Conservation (phyloP, 1,284 basidiomycete genomes). For the Coniferiporia sulphurascens region DNA sequence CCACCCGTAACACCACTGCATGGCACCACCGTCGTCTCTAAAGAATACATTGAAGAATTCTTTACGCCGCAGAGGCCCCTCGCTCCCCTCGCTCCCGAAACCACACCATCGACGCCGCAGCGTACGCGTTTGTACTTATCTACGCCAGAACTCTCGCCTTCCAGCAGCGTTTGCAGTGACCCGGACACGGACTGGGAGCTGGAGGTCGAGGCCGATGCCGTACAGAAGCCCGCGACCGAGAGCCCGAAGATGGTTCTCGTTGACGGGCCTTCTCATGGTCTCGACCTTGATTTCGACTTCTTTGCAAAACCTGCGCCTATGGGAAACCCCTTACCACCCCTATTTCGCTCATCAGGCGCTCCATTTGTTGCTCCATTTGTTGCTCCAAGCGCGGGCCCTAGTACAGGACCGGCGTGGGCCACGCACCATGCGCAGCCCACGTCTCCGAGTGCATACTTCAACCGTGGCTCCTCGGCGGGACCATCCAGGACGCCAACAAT, state of each 20-base stretch:
- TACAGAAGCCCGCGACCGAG: background rate
- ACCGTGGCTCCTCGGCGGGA: background rate
- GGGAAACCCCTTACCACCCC: background rate
- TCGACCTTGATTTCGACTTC: background rate
- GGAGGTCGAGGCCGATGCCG: background rate
- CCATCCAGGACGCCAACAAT: background rate
- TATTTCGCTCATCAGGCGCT: background rate
- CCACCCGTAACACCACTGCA: background rate
- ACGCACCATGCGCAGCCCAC: background rate
- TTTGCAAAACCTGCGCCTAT: background rate
- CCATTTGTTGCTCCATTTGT: background rate
- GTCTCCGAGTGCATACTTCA: background rate
- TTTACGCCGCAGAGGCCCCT: background rate
- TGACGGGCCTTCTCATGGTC: background rate
- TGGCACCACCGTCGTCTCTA: background rate
- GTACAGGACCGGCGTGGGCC: background rate
- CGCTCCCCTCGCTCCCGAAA: background rate
- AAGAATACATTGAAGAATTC: background rate
- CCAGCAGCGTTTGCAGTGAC: slow-evolving; percentile 3
- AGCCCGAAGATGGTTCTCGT: background rate
- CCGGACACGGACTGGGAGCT: slow-evolving; percentile 1
- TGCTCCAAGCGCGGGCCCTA: background rate
- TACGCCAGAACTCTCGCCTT: slow-evolving; percentile 6
- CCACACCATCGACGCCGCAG: background rate
- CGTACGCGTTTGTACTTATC: background rate